These are phyloP conservation scores for Xylaria sp. DNA, from an alignment of 2,329 filamentous ascomycete species.

Conservation along the genomic window DNA sequence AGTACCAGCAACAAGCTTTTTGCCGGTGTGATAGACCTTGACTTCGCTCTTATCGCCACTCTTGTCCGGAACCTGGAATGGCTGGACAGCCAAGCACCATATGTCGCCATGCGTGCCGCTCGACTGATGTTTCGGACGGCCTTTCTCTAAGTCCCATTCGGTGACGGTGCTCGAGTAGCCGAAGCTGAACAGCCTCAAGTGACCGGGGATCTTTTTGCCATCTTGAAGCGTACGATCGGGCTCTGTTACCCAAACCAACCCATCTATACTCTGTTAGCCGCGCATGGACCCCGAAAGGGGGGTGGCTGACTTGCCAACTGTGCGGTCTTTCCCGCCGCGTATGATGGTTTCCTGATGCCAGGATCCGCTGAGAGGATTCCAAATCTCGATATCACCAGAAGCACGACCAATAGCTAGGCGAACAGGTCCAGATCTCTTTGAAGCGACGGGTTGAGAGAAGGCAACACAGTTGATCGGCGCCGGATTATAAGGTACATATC, in stretches of 20 bases:
- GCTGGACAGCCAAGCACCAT: conserved; percentile 94
- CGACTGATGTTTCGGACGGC: conserved; percentile 80
- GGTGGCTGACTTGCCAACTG: conserved; percentile 35
- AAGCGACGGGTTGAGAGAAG: conserved; percentile 79
- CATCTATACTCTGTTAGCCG: conserved; percentile 75
- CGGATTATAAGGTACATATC: conserved; percentile 92
- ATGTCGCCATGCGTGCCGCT: conserved; percentile 95
- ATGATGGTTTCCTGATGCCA: conserved; percentile 95
- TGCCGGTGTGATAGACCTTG: conserved; percentile 52
- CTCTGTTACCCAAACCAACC: conserved; percentile 90
- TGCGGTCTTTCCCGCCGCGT: conserved; percentile 80
- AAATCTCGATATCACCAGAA: conserved; percentile 97
- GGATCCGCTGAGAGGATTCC: conserved; percentile 83
- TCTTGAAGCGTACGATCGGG: conserved; percentile 75
- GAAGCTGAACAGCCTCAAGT: conserved; percentile 91
- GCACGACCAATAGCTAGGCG: conserved; percentile 89
- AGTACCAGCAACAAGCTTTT: conserved; percentile 84
- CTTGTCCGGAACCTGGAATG: conserved; percentile 53
- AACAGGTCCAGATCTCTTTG: conserved; percentile 67
- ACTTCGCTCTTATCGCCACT: conserved; percentile 40
- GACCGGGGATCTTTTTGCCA: conserved; percentile 73
- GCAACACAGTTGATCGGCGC: conserved; percentile 94
- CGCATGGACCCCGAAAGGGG: neutral
- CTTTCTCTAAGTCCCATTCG: conserved; percentile 91
- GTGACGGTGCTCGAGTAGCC: conserved; percentile 92